These are phyloP conservation scores for Dendrobium officinale DNA, from an alignment of 106 monocot genomes.

Conservation along the genomic window DNA sequence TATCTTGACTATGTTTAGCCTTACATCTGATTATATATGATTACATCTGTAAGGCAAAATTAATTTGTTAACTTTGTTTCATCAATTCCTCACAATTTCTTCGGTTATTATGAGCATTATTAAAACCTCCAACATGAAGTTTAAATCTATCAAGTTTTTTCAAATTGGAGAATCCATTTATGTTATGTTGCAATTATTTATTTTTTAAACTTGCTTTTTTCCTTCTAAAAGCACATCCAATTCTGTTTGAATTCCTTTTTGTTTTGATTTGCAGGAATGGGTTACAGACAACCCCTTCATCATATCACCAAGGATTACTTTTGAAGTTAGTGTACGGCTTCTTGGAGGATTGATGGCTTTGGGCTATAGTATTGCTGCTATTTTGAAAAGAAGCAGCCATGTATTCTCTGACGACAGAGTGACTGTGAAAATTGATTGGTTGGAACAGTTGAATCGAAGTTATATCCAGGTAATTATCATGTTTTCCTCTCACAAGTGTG, in stretches of 20 bases:
- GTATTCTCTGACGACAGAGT: conserved; percentile 80
- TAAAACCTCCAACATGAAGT: too few relatives aligned
- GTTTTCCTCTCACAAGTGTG: neutral
- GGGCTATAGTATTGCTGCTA: conserved; percentile 89
- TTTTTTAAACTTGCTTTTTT: neutral
- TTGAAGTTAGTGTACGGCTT: conserved; percentile 97
- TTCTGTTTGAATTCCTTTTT: neutral
- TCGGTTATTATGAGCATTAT: too few relatives aligned
- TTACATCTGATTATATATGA: too few relatives aligned
- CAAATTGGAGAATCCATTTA: neutral
- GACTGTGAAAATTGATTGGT: conserved; percentile 87
- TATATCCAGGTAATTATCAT: conserved; percentile 69
- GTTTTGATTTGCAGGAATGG: conserved; percentile 68
- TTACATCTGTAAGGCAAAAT: too few relatives aligned
- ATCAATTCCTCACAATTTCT: too few relatives aligned
- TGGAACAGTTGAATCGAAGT: conserved; percentile 78
- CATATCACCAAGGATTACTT: conserved; percentile 95
- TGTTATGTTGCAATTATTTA: neutral
- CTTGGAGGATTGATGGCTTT: conserved; percentile 97
- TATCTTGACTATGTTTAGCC: too few relatives aligned
- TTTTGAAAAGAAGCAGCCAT: conserved; percentile 87
- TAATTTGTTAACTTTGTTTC: too few relatives aligned
- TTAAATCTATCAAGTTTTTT: neutral
- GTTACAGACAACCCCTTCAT: conserved; percentile 93
- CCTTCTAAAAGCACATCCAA: neutral